Percentiles rank a stretch among this genome's conserved stretches.
phyloP scores from a whole-genome alignment of 768 basidiomycete genomes.

The Phlebiopsis flavidoalba region DNA sequence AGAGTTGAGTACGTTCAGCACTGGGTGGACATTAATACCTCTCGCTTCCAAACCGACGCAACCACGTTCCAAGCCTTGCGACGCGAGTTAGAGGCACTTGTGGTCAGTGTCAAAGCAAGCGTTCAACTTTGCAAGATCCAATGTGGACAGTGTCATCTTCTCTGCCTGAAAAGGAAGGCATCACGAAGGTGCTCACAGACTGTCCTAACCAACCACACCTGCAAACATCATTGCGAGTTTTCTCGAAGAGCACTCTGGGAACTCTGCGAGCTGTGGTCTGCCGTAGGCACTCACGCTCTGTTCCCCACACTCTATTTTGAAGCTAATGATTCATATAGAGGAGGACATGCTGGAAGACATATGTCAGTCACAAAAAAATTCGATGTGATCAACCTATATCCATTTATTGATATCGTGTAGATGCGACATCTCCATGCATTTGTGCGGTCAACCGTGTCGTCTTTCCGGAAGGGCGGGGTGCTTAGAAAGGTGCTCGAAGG shows the following conservation, averaged over 20 bases:
- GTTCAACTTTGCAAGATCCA: slow-evolving; percentile 45
- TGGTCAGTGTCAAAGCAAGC: slow-evolving; percentile 40
- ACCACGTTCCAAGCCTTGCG: slow-evolving; percentile 41
- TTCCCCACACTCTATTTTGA: not conserved
- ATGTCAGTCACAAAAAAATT: slow-evolving; percentile 42
- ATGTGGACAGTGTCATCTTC: slow-evolving; percentile 44
- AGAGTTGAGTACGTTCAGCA: slow-evolving; percentile 42
- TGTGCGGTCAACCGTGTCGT: slow-evolving; percentile 50
- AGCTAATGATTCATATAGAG: slow-evolving; percentile 29
- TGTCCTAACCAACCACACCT: slow-evolving; percentile 48
- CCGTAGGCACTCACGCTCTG: slow-evolving; percentile 32
- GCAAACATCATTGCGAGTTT: slow-evolving; percentile 41
- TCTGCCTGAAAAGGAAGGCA: slow-evolving; percentile 40
- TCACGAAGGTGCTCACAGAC: slow-evolving; percentile 43
- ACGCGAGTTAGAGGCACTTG: slow-evolving; percentile 35
- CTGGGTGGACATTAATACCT: slow-evolving; percentile 48
- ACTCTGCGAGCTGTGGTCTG: slow-evolving; percentile 36
- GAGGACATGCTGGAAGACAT: slow-evolving; percentile 52
- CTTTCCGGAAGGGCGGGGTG: slow-evolving; percentile 46
- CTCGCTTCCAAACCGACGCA: slow-evolving; percentile 39
- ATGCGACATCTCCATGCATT: slow-evolving; percentile 43
- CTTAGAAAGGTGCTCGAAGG: slow-evolving; percentile 46
- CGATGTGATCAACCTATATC: not conserved
- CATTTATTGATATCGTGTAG: slow-evolving; percentile 25
- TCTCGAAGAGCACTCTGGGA: slow-evolving; percentile 28